phyloP scores from a whole-genome alignment of 352 stramenopile species.

The Globisporangium radiosum region DNA sequence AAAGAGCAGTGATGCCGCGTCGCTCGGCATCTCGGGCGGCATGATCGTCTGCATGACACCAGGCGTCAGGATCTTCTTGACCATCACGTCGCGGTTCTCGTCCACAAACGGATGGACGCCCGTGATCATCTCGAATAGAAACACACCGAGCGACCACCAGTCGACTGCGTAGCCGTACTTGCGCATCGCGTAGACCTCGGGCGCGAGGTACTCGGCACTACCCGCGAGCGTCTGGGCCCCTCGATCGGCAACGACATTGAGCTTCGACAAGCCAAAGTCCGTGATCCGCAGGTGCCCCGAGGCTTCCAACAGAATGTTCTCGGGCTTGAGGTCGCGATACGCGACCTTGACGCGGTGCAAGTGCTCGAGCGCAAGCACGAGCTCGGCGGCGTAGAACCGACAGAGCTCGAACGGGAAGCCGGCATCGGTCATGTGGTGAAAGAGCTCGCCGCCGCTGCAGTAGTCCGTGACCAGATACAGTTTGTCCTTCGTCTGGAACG shows the following conservation, averaged over 20 bases:
- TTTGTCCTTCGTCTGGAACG: conserved; percentile 94
- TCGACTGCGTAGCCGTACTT: conserved; percentile 85
- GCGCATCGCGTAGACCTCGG: conserved; percentile 72
- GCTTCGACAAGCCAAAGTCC: conserved; percentile 92
- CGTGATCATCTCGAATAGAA: conserved; percentile 90
- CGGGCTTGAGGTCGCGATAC: conserved; percentile 96
- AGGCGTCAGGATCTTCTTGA: conserved; percentile 85
- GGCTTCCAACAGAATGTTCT: conserved; percentile 91
- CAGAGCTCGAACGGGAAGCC: conserved; percentile 62
- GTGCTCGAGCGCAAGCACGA: conserved; percentile 92
- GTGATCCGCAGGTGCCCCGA: conserved; percentile 94
- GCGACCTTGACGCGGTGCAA: conserved; percentile 94
- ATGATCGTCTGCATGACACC: conserved; percentile 52
- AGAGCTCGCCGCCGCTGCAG: conserved; percentile 95
- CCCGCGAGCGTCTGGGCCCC: conserved; percentile 68
- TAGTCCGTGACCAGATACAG: conserved; percentile 89
- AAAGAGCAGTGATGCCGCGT: conserved; percentile 65
- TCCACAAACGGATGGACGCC: conserved; percentile 86
- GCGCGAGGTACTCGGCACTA: conserved; percentile 88
- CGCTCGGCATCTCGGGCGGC: conserved; percentile 55
- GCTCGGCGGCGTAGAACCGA: conserved; percentile 95
- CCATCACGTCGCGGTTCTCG: conserved; percentile 76
- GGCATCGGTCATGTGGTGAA: conserved; percentile 94
- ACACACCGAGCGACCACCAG: conserved; percentile 90
- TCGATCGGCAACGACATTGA: conserved; percentile 65